Evolutionary conservation across 2,329 filamentous ascomycete genomes (phyloP), one percentile per base, ranked within the genome.

Genomic region (Nemania abortiva): DNA sequence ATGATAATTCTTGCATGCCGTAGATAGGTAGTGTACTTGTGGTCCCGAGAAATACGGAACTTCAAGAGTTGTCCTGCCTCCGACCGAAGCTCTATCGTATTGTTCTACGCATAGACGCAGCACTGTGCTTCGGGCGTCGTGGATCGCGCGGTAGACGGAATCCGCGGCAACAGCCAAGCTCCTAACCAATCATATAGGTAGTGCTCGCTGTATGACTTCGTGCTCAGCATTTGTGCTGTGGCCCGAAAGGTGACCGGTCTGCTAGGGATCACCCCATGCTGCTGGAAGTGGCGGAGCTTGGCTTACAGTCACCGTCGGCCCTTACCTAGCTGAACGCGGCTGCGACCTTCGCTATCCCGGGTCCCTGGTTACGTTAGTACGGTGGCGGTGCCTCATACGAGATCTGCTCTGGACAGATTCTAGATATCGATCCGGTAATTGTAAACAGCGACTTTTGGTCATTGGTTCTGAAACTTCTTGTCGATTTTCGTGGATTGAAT

Each of bases 281-380:
- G 34, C 60, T 37, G 22, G 34, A 47, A 27, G 66, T 68, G 66
- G 66, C 66, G 61, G 61, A 68, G 66, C 50, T 60, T n/a, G 18
- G 34, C 54, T 56, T 49, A 49, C 11, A 37, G 13, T 18, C 13
- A 45, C 39, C 13, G 39, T 11, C 7, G 34, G 5, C 18, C 27
- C 54, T 18, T 27, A 29, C 24, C 29, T 49, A 20, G 27, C 29
- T 56, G 42, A 52, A 18, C 22, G 49, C 49, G 49, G 49, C 49
- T 54, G 52, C 18, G 50, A 20, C 54, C 3, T 56, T 64, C 49
- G 49, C 11, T 29, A 52, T 52, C 49, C 49, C 49, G 49, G 47
- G 45, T 54, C 22, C n/a, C 15, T 20, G 34, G 49, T 34, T 20
- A 37, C 20, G 6, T 24, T 24, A 50, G 22, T 29, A 27, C 7